Base-by-base conservation (phyloP, 306 rosid species). In the Trichosanthes cucumerina region DNA sequence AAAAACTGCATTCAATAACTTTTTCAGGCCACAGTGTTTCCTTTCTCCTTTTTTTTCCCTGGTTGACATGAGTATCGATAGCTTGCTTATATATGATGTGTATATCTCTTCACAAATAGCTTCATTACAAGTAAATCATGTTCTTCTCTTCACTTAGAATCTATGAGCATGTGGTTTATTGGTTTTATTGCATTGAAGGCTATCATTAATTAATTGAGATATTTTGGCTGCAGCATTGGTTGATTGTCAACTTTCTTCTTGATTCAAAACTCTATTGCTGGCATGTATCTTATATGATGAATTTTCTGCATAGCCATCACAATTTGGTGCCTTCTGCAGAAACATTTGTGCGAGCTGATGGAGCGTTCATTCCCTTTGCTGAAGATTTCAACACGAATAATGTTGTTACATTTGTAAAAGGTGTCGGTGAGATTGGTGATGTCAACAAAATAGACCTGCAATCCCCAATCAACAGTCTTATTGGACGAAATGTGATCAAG, bases 331-430 rank as follows among this genome's bases (percentile, higher is more conserved):
- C 80, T 46, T 64, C 77, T 86, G 89, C 96, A 96, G 99, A 96
- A 87, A 96, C 99, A 87, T 96, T 96, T 84, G 99, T 96, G 78
- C 88, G 99, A 83, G 99, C 97, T 76, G 99, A 96, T 80, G 99
- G 99, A 44, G 99, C 98, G 63, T 96, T 96, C 88, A 91, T 96
- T 78, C 98, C 98, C 38, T 96, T 96, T 82, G 91, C 96, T 0
- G 93, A 91, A 80, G 98, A 90, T 83, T 96, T 90, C 72, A 84
- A 92, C 81, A 81, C 91, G 96, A 82, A 78, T 75, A 86, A 87
- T 52, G 93, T 92, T 19, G 83, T 83, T 60, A 91, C 96, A 79
- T 85, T 80, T 58, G 88, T 96, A 23, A 93, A 87, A 88, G 99
- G 97, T 13, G 88, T 96, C 24, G 99, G 97, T 33, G 90, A 92